phyloP scores from a whole-genome alignment of 2,329 filamentous ascomycete species.

The Aspergillus neoniger region DNA sequence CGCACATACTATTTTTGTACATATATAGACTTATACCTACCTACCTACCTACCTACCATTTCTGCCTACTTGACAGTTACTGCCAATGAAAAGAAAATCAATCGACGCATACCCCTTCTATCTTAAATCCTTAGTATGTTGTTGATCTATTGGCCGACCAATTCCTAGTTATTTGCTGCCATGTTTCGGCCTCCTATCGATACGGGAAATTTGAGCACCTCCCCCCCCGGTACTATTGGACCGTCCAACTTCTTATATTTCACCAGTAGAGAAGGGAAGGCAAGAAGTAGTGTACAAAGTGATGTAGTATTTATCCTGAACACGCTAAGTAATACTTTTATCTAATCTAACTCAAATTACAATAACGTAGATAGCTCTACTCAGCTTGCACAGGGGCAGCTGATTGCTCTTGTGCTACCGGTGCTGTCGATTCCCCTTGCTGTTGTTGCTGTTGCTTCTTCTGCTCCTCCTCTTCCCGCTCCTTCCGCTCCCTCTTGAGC shows the following conservation, averaged over 20 bases:
- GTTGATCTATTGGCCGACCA: too few relatives aligned
- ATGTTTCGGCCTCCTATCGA: too few relatives aligned
- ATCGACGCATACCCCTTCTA: too few relatives aligned
- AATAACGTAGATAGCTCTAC: conserved; percentile 7
- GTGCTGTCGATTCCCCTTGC: neutral
- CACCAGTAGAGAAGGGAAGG: neutral
- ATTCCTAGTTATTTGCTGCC: too few relatives aligned
- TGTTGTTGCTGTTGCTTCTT: conserved; percentile 15
- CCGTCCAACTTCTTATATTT: too few relatives aligned
- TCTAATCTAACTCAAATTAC: neutral
- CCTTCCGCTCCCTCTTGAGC: conserved; percentile 37
- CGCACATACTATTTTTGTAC: neutral
- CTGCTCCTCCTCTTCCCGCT: conserved; percentile 17
- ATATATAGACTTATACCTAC: conserved; percentile 5
- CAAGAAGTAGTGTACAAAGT: neutral
- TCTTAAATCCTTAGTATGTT: too few relatives aligned
- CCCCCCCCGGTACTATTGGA: too few relatives aligned
- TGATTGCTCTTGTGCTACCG: conserved; percentile 2
- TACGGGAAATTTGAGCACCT: too few relatives aligned
- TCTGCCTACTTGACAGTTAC: neutral
- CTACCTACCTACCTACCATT: neutral
- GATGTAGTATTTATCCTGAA: neutral
- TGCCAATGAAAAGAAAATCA: neutral
- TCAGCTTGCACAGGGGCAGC: neutral
- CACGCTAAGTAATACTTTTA: neutral